Evolutionary conservation across 176 grass and related monocot species (phyloP), one percentile per base, ranked within the genome.

Genomic region (Miscanthus lutarioriparius): DNA sequence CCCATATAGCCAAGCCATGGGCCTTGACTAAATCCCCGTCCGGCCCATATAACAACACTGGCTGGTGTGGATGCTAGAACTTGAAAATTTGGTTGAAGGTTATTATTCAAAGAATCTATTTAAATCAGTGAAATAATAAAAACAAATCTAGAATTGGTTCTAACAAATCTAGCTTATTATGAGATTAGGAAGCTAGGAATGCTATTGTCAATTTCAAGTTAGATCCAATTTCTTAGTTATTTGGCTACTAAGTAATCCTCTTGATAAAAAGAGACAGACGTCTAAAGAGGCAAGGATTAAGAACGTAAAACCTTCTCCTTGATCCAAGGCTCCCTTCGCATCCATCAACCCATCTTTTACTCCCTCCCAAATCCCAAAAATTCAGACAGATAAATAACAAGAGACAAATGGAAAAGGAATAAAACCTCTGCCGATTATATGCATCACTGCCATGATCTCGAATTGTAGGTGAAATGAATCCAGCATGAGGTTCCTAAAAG

Each of bases 401-500:
- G 66, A 33, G 72, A 58, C 12, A 69, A 78, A 27, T 14, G 25
- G 22, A 75, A 72, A 45, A 13, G 32, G 74, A 86, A 61, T 61
- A 12, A 75, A 75, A 92, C 86, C 86, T 92, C 28, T 8, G 81
- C 5, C 69, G 80, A 64, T 89, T 84, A 94, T 87, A 82, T 25
- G 53, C 71, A 86, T 80, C 64, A 41, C 79, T 73, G 23, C 64
- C 67, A 23, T 68, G 83, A 64, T 69, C 51, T 68, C 11, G 82
- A 83, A 72, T 86, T 75, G 36, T 33, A 64, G 77, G 89, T 74
- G 86, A 72, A 69, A 94, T 82, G 82, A 66, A 91, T 82, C 92
- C 92, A 78, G 92, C 92, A 82, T 94, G 92, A 84, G 89, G 92
- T 83, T 84, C 80, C 92, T 94, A 35, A 56, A 83, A 87, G 49